Evolutionary conservation across 2,329 filamentous ascomycete genomes (phyloP).

Genomic region (Fusarium piperis): DNA sequence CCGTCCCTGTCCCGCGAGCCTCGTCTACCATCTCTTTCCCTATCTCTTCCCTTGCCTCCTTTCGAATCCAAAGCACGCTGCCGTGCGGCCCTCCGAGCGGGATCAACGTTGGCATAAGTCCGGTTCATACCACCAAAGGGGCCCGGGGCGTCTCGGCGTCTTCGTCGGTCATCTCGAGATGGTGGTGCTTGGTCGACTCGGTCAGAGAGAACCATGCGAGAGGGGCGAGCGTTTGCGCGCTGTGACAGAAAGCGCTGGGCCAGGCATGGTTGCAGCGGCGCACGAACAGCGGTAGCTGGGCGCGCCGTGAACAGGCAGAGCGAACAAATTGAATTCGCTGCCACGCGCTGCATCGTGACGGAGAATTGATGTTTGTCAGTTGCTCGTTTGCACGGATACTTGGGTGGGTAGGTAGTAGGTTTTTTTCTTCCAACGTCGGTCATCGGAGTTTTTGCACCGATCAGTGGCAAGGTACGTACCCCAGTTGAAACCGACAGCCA

Average conservation of each 20-base stretch:
- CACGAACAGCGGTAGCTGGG: constrained; percentile 16
- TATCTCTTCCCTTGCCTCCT: constrained; percentile 39
- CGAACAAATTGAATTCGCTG: constrained; percentile 38
- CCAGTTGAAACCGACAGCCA: background rate
- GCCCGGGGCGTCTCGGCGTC: constrained; percentile 53
- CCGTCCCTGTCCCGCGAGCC: constrained; percentile 45
- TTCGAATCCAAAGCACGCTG: constrained; percentile 24
- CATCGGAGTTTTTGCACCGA: constrained; percentile 35
- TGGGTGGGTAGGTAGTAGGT: background rate
- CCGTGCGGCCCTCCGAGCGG: constrained; percentile 30
- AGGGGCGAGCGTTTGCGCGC: constrained; percentile 53
- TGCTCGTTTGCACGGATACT: background rate
- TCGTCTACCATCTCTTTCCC: constrained; percentile 48
- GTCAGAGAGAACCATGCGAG: constrained; percentile 68
- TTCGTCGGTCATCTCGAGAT: constrained; percentile 47
- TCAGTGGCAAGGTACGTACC: background rate
- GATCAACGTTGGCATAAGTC: constrained; percentile 55
- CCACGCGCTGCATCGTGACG: constrained; percentile 37
- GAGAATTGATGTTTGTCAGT: background rate
- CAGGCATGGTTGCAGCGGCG: constrained; percentile 46
- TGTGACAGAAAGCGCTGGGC: constrained; percentile 50
- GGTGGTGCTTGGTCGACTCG: constrained; percentile 56
- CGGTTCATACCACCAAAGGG: constrained; percentile 68
- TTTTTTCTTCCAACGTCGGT: constrained; percentile 26
- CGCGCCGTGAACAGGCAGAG: constrained; percentile 33